Conservation (phyloP, 257 asterid species). For the Oldenlandia corymbosa region DNA sequence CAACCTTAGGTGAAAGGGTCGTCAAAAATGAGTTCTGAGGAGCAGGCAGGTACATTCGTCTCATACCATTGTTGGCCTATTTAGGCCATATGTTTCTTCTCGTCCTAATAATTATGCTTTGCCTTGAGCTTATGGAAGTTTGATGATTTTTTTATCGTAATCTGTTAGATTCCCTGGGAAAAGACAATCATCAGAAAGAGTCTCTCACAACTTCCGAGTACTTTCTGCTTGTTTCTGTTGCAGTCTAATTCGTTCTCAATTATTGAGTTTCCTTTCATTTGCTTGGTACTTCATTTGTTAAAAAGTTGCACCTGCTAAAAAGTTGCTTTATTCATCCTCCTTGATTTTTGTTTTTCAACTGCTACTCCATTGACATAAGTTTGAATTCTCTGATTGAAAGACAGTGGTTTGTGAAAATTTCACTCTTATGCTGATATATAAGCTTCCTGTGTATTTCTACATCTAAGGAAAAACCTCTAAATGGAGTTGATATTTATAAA, state of each 20-base stretch:
- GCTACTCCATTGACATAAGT: too few species aligned
- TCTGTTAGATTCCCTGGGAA: constrained; percentile 42
- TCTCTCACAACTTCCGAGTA: constrained; percentile 42
- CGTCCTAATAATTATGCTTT: background rate
- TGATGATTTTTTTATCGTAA: constrained; percentile 4
- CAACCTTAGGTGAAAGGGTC: constrained; percentile 11
- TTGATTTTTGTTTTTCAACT: too few species aligned
- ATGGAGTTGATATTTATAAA: background rate
- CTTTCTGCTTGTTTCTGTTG: constrained; percentile 6
- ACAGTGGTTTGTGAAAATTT: background rate
- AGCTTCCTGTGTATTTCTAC: background rate
- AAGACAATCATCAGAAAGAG: constrained; percentile 30
- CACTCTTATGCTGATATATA: too few species aligned
- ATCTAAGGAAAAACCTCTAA: background rate
- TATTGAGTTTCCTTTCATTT: constrained; percentile 8
- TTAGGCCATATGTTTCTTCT: background rate
- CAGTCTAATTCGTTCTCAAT: constrained; percentile 4
- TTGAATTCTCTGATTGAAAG: background rate
- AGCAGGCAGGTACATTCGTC: constrained; percentile 6
- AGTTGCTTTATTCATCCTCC: background rate
- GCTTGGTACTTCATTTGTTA: background rate
- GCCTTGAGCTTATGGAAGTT: background rate
- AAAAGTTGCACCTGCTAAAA: background rate
- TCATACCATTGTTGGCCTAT: background rate
- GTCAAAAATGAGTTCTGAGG: constrained; percentile 1